A percentile compares a stretch with the other conserved stretches of the same genome.
phyloP scores from a whole-genome alignment of 495 filamentous ascomycete species.

The Umbilicaria muhlenbergii region DNA sequence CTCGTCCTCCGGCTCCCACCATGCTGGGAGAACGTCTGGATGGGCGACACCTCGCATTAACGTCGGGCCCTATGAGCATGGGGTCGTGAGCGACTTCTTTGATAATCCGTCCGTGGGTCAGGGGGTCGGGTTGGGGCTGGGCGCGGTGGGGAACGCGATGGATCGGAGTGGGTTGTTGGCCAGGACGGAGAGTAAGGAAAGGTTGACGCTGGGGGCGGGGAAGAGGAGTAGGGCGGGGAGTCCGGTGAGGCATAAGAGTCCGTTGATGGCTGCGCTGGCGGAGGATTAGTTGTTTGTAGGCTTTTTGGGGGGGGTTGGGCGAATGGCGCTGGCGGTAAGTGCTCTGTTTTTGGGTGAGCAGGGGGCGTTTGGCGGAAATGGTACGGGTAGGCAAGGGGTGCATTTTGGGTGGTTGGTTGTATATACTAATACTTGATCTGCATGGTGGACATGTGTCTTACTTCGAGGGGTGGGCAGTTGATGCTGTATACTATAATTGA shows the following conservation, averaged over 20 bases:
- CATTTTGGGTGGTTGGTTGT: no score
- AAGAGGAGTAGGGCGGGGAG: conserved; percentile 7
- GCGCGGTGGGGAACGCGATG: conserved; percentile 9
- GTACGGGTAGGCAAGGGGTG: no score
- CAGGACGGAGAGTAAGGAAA: conserved; percentile 7
- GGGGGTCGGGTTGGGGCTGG: conserved; percentile 1
- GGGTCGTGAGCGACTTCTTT: conserved; percentile 3
- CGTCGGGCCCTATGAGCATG: not conserved
- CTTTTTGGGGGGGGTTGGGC: no score
- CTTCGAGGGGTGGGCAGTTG: no score
- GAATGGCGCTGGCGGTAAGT: no score
- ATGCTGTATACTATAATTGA: no score
- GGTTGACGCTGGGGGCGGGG: conserved; percentile 7
- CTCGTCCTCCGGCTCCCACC: conserved; percentile 9
- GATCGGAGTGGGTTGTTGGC: conserved; percentile 9
- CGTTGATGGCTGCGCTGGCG: conserved; percentile 2
- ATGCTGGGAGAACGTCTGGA: conserved; percentile 39
- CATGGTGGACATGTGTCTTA: no score
- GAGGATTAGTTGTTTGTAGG: not conserved
- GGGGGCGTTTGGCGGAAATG: no score
- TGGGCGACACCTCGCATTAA: conserved; percentile 34
- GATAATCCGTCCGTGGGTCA: conserved; percentile 23
- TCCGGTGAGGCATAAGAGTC: conserved; percentile 5
- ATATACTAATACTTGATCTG: no score
- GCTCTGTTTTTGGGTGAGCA: no score